A percentile compares a stretch with the other conserved stretches of the same genome.
Evolutionary conservation across 148 eudicot species (phyloP).

Genomic region (Vaccinium corymbosum): DNA sequence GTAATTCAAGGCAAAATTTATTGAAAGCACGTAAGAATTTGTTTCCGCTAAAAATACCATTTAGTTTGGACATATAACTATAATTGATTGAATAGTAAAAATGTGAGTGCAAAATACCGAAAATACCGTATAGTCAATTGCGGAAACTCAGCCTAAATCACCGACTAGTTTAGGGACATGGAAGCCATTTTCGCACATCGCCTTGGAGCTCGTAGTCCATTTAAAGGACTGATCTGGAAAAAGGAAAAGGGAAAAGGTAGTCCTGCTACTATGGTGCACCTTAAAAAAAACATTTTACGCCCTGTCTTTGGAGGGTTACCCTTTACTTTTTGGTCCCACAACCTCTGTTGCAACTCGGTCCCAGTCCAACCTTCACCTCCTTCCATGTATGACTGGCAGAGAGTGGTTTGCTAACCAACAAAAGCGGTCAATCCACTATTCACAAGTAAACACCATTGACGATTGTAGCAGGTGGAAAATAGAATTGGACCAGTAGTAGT

Average conservation of each 20-base stretch:
- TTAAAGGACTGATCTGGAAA: constrained; percentile 7
- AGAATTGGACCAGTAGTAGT: not conserved
- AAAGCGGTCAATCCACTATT: not conserved
- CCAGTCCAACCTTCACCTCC: not conserved
- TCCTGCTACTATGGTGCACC: not conserved
- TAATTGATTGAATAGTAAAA: too few relatives aligned
- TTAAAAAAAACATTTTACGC: not conserved
- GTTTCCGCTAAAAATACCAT: too few relatives aligned
- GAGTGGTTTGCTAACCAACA: not conserved
- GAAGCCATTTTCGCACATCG: not conserved
- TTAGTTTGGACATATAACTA: too few relatives aligned
- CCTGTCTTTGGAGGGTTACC: constrained; percentile 2
- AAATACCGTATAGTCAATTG: too few relatives aligned
- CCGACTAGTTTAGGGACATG: not conserved
- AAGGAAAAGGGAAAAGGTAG: not conserved
- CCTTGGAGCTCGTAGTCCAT: not conserved
- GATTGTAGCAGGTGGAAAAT: not conserved
- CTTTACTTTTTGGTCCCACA: constrained; percentile 5
- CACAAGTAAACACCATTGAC: not conserved
- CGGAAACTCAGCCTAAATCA: not conserved
- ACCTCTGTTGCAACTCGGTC: not conserved
- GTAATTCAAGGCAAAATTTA: too few relatives aligned
- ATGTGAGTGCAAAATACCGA: too few relatives aligned
- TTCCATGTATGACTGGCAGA: not conserved
- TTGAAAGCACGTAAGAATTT: too few relatives aligned